Conservation (phyloP, 257 asterid genomes). For the Plantago elongata region DNA sequence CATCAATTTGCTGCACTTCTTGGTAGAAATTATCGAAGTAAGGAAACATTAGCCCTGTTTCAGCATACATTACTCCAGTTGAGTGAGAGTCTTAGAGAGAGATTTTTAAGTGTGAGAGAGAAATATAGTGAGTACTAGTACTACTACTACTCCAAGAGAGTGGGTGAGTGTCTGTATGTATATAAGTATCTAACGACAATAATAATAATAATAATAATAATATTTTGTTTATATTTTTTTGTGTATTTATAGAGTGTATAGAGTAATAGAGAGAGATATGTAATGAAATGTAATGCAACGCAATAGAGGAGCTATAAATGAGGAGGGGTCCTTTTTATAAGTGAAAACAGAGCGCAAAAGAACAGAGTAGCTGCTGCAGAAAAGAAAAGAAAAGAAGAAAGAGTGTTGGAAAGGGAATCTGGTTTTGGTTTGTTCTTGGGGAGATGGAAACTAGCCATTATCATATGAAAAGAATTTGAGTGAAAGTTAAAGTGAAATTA, state of each 20-base stretch:
- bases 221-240: no score
- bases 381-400: conserved; percentile 25
- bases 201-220: no score
- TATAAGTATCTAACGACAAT: neutral
- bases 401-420: conserved; percentile 40
- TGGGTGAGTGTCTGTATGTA: neutral
- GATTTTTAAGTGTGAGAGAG: conserved; percentile 6
- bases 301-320: conserved; percentile 26
- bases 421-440: conserved; percentile 33
- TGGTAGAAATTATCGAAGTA: conserved; percentile 35
- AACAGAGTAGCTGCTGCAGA: conserved; percentile 22
- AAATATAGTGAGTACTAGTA: neutral
- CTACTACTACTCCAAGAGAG: neutral
- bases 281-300: no score
- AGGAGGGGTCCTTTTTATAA: conserved; percentile 31
- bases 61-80: conserved; percentile 37
- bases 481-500: neutral
- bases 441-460: conserved; percentile 20
- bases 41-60: conserved; percentile 37
- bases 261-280: no score
- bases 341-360: conserved; percentile 29
- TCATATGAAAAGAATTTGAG: neutral
- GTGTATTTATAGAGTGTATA: no score
- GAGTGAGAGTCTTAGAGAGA: neutral
- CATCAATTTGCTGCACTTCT: conserved; percentile 39